A percentile compares a stretch with the other conserved stretches of the same genome.
These are phyloP conservation scores for Lycium barbarum DNA, from an alignment of 257 asterid species.

Conservation along the genomic window DNA sequence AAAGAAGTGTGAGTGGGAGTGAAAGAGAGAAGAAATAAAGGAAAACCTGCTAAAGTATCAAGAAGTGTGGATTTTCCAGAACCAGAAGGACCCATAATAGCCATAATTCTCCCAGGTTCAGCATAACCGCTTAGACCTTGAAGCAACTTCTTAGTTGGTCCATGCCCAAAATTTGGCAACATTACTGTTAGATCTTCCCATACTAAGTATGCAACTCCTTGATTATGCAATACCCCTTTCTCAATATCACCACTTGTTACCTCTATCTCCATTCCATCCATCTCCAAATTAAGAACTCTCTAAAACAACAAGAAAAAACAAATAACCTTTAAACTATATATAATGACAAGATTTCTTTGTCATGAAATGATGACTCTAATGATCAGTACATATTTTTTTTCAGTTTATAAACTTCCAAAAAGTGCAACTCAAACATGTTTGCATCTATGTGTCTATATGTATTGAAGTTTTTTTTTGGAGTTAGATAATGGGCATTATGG, in stretches of 20 bases:
- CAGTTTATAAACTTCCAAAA: background rate
- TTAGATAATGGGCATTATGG: background rate
- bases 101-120: slow-evolving; percentile 93
- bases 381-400: background rate
- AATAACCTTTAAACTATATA: background rate
- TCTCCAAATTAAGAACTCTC: background rate
- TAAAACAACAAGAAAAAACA: background rate
- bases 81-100: slow-evolving; percentile 99
- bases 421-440: background rate
- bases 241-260: slow-evolving; percentile 45
- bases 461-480: background rate
- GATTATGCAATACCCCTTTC: slow-evolving; percentile 39
- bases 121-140: slow-evolving; percentile 81
- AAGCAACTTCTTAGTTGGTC: slow-evolving; percentile 73
- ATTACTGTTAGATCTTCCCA: slow-evolving; percentile 86
- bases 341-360: background rate
- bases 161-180: slow-evolving; percentile 81
- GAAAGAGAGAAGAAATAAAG: no score
- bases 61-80: slow-evolving; percentile 98
- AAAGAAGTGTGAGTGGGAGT: background rate
- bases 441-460: slow-evolving; percentile 17
- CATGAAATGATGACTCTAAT: slow-evolving; percentile 12
- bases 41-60: slow-evolving; percentile 86
- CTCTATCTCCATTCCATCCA: slow-evolving; percentile 54
- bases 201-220: slow-evolving; percentile 71